Percentiles rank a stretch among this genome's conserved stretches.
phyloP scores from a whole-genome alignment of 306 rosid genomes.

The Castanospermum australe region DNA sequence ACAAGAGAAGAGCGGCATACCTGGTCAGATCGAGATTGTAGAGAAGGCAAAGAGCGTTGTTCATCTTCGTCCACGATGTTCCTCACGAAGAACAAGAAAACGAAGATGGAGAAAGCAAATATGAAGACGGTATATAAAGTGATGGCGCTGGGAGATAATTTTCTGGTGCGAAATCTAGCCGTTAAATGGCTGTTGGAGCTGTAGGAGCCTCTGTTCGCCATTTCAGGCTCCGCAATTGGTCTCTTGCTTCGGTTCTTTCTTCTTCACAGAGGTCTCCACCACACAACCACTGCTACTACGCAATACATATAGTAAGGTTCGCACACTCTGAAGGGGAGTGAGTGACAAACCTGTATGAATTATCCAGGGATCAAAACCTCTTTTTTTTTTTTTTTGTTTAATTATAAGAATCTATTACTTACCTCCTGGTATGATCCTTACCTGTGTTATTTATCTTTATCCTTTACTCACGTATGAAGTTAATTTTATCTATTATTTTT shows the following conservation, averaged over 20 bases:
- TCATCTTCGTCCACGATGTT: slow-evolving; percentile 46
- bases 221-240: slow-evolving; percentile 26
- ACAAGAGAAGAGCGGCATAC: slow-evolving; percentile 24
- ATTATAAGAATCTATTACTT: no score
- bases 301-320: no score
- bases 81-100: slow-evolving; percentile 56
- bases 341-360: no score
- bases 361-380: no score
- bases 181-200: slow-evolving; percentile 24
- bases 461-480: no score
- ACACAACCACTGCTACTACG: no score
- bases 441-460: no score
- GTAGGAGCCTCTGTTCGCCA: slow-evolving; percentile 56
- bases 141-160: slow-evolving; percentile 35
- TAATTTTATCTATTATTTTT: no score
- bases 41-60: slow-evolving; percentile 17
- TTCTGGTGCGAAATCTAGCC: slow-evolving; percentile 43
- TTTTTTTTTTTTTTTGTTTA: no score
- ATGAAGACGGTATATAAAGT: slow-evolving; percentile 49
- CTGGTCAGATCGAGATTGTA: slow-evolving; percentile 39
- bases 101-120: slow-evolving; percentile 53
- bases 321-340: no score
- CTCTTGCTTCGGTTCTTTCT: not conserved
- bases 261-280: no score
- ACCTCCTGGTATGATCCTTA: no score